Conservation (phyloP, 192 early-diverging fungal genomes). For the Coemansia pectinata region DNA sequence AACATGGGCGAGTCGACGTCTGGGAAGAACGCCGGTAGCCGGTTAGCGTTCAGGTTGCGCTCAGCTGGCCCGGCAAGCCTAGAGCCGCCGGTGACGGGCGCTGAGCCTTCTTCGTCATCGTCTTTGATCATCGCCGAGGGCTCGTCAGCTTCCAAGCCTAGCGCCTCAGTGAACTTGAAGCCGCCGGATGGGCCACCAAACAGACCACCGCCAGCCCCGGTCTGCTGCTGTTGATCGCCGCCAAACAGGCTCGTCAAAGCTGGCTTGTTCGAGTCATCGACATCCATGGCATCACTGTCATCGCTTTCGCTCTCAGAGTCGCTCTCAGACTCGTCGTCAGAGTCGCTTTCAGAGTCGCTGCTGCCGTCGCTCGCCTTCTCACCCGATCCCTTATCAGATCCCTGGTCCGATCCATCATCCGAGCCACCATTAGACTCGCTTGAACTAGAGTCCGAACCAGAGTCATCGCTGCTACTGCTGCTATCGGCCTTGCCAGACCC, state of each 20-base stretch:
- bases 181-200: conserved; percentile 18
- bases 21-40: conserved; percentile 44
- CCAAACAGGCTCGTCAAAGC: conserved; percentile 18
- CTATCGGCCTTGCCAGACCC: background rate
- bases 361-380: background rate
- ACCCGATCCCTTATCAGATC: conserved; percentile 9
- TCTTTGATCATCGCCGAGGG: conserved; percentile 25
- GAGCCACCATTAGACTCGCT: conserved; percentile 9
- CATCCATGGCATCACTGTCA: conserved; percentile 30
- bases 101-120: background rate
- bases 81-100: conserved; percentile 38
- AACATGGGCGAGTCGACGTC: conserved; percentile 43
- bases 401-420: conserved; percentile 6
- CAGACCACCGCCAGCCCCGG: conserved; percentile 14
- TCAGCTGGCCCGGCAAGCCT: conserved; percentile 19
- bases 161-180: conserved; percentile 41
- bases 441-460: conserved; percentile 10
- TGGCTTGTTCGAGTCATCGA: conserved; percentile 15
- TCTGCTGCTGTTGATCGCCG: background rate
- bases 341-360: conserved; percentile 4
- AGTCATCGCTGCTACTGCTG: conserved; percentile 9
- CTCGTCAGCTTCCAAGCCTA: conserved; percentile 52
- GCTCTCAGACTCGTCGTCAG: conserved; percentile 8
- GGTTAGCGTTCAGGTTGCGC: conserved; percentile 53
- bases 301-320: conserved; percentile 12